Percentiles rank a stretch among this genome's conserved stretches.
phyloP scores from a whole-genome alignment of 78 protist species.

The Cavenderia fasciculata region DNA sequence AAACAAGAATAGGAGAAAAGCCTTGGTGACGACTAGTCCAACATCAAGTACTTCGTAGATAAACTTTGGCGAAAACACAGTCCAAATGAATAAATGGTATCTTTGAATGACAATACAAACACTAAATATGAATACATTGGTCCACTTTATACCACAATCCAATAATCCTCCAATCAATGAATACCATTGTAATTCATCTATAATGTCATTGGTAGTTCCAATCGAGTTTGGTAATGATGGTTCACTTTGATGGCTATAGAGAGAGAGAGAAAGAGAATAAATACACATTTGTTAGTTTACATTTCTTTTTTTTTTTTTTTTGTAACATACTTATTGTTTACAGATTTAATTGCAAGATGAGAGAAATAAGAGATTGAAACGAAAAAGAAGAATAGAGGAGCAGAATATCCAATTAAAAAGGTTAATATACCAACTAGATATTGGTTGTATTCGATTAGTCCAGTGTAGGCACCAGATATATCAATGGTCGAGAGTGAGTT shows the following conservation, averaged over 20 bases:
- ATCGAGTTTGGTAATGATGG: slow-evolving; percentile 12
- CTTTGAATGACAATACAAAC: slow-evolving; percentile 46
- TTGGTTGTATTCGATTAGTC: slow-evolving; percentile 65
- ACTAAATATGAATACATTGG: slow-evolving; percentile 71
- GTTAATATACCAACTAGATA: slow-evolving; percentile 64
- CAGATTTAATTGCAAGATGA: slow-evolving; percentile 23
- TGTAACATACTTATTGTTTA: slow-evolving; percentile 3
- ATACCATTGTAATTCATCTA: slow-evolving; percentile 65
- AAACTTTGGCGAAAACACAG: slow-evolving; percentile 82
- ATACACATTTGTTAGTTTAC: no score
- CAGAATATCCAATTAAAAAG: slow-evolving; percentile 54
- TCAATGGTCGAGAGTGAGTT: slow-evolving; percentile 81
- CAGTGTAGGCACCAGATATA: slow-evolving; percentile 86
- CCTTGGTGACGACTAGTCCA: slow-evolving; percentile 17
- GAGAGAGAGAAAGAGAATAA: not conserved
- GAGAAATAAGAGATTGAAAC: slow-evolving; percentile 11
- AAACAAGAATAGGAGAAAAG: slow-evolving; percentile 5
- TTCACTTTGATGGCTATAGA: slow-evolving; percentile 17
- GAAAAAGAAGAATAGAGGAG: slow-evolving; percentile 64
- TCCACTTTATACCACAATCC: slow-evolving; percentile 62
- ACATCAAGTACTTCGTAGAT: slow-evolving; percentile 79
- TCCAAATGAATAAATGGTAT: slow-evolving; percentile 80
- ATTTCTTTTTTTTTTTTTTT: no score
- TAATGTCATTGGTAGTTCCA: not conserved
- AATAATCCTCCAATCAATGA: slow-evolving; percentile 16